Conservation (phyloP, 2,329 filamentous ascomycete genomes). For the Penicillium digitatum region DNA sequence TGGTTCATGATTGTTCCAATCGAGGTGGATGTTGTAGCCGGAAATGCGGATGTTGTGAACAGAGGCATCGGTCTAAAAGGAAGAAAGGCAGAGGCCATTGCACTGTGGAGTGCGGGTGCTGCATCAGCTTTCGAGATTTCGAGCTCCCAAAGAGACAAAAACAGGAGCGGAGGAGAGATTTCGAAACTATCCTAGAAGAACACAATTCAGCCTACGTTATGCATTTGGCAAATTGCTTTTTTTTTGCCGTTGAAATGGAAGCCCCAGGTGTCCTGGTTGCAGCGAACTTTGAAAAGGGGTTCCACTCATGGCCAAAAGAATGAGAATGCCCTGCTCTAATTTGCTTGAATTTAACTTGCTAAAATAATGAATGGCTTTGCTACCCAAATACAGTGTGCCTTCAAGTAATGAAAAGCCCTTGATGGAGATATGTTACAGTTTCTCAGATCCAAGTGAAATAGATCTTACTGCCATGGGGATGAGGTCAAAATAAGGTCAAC, state of each 20-base stretch:
- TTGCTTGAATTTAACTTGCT: not conserved
- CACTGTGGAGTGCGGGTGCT: conserved; percentile 10
- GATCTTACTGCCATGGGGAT: not conserved
- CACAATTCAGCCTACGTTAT: not conserved
- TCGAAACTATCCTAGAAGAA: not conserved
- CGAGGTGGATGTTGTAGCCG: conserved; percentile 13
- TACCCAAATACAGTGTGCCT: no score
- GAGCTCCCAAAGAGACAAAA: not conserved
- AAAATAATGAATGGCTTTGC: not conserved
- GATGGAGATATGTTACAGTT: no score
- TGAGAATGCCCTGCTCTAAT: not conserved
- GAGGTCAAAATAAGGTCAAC: not conserved
- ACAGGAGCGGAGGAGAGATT: not conserved
- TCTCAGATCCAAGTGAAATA: not conserved
- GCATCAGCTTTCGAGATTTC: conserved; percentile 4
- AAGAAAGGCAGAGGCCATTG: conserved; percentile 11
- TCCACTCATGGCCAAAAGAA: not conserved
- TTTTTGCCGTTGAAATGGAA: not conserved
- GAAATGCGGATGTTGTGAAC: conserved; percentile 8
- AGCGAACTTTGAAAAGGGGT: not conserved
- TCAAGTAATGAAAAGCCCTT: no score
- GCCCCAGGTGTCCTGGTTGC: not conserved
- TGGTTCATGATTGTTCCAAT: conserved; percentile 6
- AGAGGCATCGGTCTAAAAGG: not conserved
- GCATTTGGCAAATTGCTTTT: not conserved